Evolutionary conservation across 2,329 filamentous ascomycete species (phyloP).

Genomic region (Colletotrichum euphorbiae): DNA sequence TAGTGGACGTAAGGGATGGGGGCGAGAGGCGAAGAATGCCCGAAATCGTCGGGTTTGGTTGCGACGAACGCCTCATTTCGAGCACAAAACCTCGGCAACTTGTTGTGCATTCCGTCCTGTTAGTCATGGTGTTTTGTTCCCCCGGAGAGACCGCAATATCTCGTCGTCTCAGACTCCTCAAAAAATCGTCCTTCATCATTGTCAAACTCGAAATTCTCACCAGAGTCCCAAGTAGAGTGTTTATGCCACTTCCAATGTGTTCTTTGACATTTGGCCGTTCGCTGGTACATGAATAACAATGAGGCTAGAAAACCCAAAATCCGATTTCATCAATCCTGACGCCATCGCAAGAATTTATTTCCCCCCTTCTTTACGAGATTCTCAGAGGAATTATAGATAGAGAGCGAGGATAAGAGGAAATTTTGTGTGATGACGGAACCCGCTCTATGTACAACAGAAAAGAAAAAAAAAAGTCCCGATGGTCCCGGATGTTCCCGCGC

Average conservation of each 20-base stretch:
- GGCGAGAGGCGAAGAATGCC: too few species aligned
- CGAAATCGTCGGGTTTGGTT: neutral
- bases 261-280: constrained; percentile 8
- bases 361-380: neutral
- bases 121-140: too few species aligned
- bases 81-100: neutral
- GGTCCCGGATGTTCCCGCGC: neutral
- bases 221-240: neutral
- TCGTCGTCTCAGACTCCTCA: too few species aligned
- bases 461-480: neutral
- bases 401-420: neutral
- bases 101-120: neutral
- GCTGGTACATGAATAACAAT: neutral
- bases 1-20: too few species aligned
- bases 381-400: too few species aligned
- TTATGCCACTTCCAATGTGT: neutral
- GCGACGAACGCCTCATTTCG: neutral
- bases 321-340: neutral
- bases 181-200: neutral
- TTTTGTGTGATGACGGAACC: neutral
- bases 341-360: neutral
- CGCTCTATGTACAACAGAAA: constrained; percentile 18
- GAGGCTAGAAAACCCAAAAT: neutral
- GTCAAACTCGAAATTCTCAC: neutral
- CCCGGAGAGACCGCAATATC: too few species aligned